These are phyloP conservation scores for Plantago elongata DNA, from an alignment of 257 asterid genomes.

Conservation along the genomic window DNA sequence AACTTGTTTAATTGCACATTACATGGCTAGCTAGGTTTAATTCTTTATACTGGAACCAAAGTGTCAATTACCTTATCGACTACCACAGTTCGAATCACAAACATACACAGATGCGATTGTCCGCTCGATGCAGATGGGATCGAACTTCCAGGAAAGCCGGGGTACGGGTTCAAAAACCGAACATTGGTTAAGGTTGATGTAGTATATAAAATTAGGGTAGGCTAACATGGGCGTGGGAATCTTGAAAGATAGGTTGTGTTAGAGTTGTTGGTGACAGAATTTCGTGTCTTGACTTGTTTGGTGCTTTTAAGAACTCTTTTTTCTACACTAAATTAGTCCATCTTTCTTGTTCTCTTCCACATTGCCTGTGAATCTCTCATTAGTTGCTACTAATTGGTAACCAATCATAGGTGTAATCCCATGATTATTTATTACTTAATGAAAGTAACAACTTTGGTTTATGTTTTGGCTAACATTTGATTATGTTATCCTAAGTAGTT, in stretches of 20 bases:
- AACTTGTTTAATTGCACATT: background rate
- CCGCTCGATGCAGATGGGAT: background rate
- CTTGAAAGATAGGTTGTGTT: slow-evolving; percentile 28
- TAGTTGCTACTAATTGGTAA: slow-evolving; percentile 12
- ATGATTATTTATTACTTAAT: background rate
- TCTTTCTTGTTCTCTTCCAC: background rate
- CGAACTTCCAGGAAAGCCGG: slow-evolving; percentile 9
- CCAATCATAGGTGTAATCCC: slow-evolving; percentile 13
- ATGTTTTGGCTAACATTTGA: slow-evolving; percentile 11
- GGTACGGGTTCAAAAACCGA: no score
- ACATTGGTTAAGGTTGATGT: no score
- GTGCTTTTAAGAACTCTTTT: slow-evolving; percentile 32
- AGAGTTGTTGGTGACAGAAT: slow-evolving; percentile 33
- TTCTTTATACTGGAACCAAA: background rate
- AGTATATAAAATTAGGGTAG: background rate
- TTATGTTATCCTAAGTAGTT: slow-evolving; percentile 16
- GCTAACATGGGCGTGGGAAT: slow-evolving; percentile 30
- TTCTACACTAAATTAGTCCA: background rate
- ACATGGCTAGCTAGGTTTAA: background rate
- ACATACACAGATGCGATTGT: background rate
- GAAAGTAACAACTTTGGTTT: background rate
- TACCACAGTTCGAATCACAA: no score
- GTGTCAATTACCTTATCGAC: no score
- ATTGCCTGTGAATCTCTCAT: slow-evolving; percentile 17
- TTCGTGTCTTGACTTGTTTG: slow-evolving; percentile 30